These are phyloP conservation scores for Pleurozium schreberi DNA, from an alignment of 225 moss, liverwort and hornwort genomes.

Conservation along the genomic window DNA sequence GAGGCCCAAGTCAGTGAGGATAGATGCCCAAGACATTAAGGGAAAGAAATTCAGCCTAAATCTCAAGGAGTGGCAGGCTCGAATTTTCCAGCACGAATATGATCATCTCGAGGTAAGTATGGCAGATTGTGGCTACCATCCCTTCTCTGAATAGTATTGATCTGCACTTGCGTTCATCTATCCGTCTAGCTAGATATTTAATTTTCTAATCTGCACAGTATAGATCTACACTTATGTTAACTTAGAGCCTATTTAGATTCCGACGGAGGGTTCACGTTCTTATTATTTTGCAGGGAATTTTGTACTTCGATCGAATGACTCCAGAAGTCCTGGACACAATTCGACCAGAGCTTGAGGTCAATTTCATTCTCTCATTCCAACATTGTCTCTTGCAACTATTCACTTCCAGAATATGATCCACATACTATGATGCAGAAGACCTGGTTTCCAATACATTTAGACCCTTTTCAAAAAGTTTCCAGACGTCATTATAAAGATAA, in stretches of 20 bases:
- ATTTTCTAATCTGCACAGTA: neutral
- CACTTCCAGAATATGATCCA: neutral
- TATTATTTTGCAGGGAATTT: constrained; percentile 36
- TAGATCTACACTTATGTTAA: neutral
- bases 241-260: neutral
- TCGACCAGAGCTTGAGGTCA: constrained; percentile 60
- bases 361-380: neutral
- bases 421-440: neutral
- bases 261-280: neutral
- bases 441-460: neutral
- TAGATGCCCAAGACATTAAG: constrained; percentile 82
- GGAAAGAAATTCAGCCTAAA: constrained; percentile 85
- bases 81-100: constrained; percentile 91
- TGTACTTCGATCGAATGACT: constrained; percentile 85
- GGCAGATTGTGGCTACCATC: neutral
- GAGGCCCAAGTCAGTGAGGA: constrained; percentile 66
- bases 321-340: constrained; percentile 51
- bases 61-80: constrained; percentile 81
- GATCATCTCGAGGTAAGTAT: constrained; percentile 85
- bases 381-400: neutral
- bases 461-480: neutral
- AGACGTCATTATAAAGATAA: neutral
- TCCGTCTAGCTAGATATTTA: neutral
- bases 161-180: neutral
- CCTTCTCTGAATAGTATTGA: neutral